Evolutionary conservation across 495 filamentous ascomycete genomes (phyloP), one percentile per base, ranked within the genome.

Genomic region (Podospora anserina): DNA sequence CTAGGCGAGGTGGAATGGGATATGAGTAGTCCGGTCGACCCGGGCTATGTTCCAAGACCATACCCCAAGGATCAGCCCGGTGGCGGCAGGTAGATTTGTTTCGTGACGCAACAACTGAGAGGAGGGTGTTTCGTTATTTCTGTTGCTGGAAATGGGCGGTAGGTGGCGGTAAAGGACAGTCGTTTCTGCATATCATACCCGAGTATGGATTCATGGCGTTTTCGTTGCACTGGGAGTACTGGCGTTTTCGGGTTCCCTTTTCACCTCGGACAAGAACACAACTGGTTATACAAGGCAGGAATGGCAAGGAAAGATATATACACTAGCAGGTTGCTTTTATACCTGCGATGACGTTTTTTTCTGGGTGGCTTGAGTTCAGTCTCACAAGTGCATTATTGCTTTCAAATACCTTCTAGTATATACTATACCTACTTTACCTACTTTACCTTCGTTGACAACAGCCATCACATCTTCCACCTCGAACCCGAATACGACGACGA

Each of bases 21-120:
- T 30, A 64, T 67, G 7, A 72, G 67, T 54, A 71, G 69, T 7
- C 71, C 71, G 30, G 57, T 44, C 6, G 53, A 30, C 13, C 58
- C 68, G 11, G 64, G 56, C 9, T 20, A 59, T 20, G n/a, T 59
- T 9, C 26, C 56, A 4, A 27, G 16, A 5, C 30, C 30, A 32
- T 59, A 15, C 7, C 26, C 19, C 7, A 59, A 9, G 26, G 56
- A 20, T 9, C 19, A 59, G 7, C 26, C 13, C 7, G 26, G 19
- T 15, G 26, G 19, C 19, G 56, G 19, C 3, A 27, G 56, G 56
- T 59, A 27, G 56, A 27, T 20, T 58, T 18, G n/a, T 58, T 58
- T 20, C 2, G 15, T 49, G 39, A 49, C 30, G 30, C 30, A 49
- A 49, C 39, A 11, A 11, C 9, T 49, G 39, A 2, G 39, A 39